Conservation (phyloP, 208 protist species). For the Angomonas deanei region DNA sequence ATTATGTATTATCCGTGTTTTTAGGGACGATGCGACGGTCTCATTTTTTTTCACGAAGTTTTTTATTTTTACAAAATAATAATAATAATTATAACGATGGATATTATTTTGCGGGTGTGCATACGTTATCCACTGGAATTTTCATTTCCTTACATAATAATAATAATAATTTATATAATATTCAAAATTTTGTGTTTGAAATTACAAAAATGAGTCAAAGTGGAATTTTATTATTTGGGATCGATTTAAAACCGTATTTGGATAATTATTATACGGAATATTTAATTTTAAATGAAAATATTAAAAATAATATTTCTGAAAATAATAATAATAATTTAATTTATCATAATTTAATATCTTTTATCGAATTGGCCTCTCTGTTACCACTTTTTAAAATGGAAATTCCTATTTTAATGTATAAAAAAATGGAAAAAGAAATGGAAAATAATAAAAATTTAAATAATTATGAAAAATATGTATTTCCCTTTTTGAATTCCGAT, state of each 20-base stretch:
- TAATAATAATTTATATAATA: conserved; percentile 1
- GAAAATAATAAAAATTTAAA: not conserved
- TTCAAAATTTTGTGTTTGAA: not conserved
- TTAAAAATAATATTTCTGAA: no score
- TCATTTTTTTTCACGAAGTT: no score
- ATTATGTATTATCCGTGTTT: no score
- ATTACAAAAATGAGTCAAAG: no score
- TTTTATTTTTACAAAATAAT: no score
- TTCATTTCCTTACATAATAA: no score
- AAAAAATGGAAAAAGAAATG: not conserved
- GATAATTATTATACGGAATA: not conserved
- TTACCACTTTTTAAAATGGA: not conserved
- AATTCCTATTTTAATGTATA: not conserved
- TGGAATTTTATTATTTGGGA: not conserved
- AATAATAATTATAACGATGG: no score
- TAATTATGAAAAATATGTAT: not conserved
- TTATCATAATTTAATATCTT: not conserved
- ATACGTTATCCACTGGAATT: no score
- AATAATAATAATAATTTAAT: not conserved
- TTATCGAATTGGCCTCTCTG: not conserved
- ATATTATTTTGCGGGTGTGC: no score
- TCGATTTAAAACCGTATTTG: not conserved
- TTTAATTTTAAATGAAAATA: no score
- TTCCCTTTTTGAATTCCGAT: not conserved
- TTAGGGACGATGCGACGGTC: no score